Evolutionary conservation across 768 basidiomycete genomes (phyloP).

Genomic region (Strobilomyces dryophilus): DNA sequence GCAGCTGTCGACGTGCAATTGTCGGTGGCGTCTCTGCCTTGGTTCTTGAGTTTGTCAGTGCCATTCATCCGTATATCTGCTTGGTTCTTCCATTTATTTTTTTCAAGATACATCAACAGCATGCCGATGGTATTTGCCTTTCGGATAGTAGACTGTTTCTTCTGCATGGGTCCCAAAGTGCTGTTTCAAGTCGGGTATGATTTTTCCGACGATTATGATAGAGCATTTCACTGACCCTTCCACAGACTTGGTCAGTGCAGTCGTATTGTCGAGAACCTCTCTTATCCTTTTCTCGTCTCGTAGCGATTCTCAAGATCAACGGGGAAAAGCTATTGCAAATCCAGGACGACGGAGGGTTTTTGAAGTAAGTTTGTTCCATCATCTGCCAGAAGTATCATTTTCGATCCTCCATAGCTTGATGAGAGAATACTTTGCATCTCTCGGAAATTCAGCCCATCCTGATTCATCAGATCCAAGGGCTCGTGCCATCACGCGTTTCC

Average conservation of each 20-base stretch:
- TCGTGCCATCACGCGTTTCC: constrained; percentile 94
- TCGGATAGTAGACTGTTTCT: constrained; percentile 95
- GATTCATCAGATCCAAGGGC: constrained; percentile 81
- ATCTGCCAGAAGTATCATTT: not conserved
- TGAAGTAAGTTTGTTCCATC: constrained; percentile 58
- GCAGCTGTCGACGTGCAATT: constrained; percentile 89
- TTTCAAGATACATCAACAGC: constrained; percentile 71
- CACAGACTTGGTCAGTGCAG: constrained; percentile 50
- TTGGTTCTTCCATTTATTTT: not conserved
- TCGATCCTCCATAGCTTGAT: constrained; percentile 57
- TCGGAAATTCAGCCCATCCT: constrained; percentile 94
- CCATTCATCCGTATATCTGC: constrained; percentile 14
- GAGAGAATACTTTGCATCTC: constrained; percentile 90
- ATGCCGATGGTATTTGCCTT: constrained; percentile 99
- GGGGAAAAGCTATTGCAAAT: constrained; percentile 88
- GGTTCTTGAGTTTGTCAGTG: constrained; percentile 94
- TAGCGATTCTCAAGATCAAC: constrained; percentile 97
- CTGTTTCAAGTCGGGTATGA: constrained; percentile 94
- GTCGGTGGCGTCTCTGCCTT: constrained; percentile 93
- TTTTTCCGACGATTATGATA: not conserved
- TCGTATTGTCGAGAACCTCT: not conserved
- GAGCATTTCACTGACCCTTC: constrained; percentile 11
- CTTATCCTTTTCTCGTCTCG: constrained; percentile 6
- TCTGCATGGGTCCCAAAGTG: constrained; percentile 98
- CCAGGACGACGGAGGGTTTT: constrained; percentile 95